Percentiles rank a stretch among this genome's conserved stretches.
Conservation (phyloP, 148 eudicot genomes). For the Silene conica region DNA sequence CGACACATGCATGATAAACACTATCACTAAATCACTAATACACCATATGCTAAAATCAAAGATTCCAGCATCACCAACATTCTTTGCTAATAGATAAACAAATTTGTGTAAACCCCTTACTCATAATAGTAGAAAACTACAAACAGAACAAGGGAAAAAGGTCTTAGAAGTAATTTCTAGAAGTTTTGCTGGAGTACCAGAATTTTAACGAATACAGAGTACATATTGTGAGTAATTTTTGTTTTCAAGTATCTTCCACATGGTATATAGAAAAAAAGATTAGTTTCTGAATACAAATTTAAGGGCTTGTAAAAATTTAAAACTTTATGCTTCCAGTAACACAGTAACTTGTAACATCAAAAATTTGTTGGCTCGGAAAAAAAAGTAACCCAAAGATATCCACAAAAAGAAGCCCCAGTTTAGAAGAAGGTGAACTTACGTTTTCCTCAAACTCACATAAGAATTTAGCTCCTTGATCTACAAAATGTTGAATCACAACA, state of each 20-base stretch:
- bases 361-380: slow-evolving; percentile 1
- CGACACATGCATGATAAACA: slow-evolving; percentile 2
- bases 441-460: slow-evolving; percentile 83
- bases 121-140: not conserved
- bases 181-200: not conserved
- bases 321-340: not conserved
- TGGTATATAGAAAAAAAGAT: not conserved
- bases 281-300: not conserved
- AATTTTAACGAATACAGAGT: not conserved
- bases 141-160: not conserved
- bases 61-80: not conserved
- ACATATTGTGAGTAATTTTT: not conserved
- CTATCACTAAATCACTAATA: not conserved
- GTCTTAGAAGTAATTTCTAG: not conserved
- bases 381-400: not conserved
- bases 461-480: slow-evolving; percentile 96
- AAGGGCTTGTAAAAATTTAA: not conserved
- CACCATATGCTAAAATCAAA: not conserved
- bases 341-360: not conserved
- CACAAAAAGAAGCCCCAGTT: not conserved
- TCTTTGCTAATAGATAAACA: not conserved
- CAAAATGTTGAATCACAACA: slow-evolving; percentile 20
- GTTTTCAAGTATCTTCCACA: not conserved
- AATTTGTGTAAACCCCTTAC: not conserved
- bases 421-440: slow-evolving; percentile 46